Evolutionary conservation across 306 rosid genomes (phyloP).

Genomic region (Abrus precatorius): DNA sequence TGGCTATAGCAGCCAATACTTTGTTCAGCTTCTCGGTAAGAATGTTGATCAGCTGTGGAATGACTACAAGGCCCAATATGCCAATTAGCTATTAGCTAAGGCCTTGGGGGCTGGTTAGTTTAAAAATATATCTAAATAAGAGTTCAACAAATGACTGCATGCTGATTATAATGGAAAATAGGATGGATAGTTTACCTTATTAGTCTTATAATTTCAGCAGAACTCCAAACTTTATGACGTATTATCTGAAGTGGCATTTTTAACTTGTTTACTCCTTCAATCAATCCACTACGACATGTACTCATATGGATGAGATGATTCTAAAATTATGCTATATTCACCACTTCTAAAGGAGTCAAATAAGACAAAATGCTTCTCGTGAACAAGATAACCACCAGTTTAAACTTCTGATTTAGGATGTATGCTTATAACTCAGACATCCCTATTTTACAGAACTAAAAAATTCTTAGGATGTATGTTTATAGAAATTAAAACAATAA

Average conservation of each 20-base stretch:
- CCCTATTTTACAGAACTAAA: too few species aligned
- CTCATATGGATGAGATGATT: neutral
- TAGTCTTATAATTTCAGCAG: too few species aligned
- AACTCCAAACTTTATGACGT: neutral
- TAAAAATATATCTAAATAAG: neutral
- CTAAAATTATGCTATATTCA: neutral
- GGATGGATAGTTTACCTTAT: too few species aligned
- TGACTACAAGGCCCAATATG: slow-evolving; percentile 62
- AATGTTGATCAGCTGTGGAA: slow-evolving; percentile 59
- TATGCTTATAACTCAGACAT: too few species aligned
- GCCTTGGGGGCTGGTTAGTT: neutral
- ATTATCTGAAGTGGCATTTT: neutral
- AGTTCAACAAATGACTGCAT: too few species aligned
- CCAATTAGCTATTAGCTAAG: neutral
- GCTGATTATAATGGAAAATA: too few species aligned
- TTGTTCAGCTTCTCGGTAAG: slow-evolving; percentile 52
- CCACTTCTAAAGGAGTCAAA: neutral
- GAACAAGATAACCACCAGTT: neutral
- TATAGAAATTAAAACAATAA: too few species aligned
- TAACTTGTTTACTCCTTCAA: too few species aligned
- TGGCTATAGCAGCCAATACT: slow-evolving; percentile 50
- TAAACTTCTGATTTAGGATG: too few species aligned
- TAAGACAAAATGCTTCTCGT: neutral
- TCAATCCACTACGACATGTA: too few species aligned
- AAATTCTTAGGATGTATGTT: too few species aligned